phyloP scores from a whole-genome alignment of 2,329 filamentous ascomycete species.

The Colletotrichum nymphaeae region DNA sequence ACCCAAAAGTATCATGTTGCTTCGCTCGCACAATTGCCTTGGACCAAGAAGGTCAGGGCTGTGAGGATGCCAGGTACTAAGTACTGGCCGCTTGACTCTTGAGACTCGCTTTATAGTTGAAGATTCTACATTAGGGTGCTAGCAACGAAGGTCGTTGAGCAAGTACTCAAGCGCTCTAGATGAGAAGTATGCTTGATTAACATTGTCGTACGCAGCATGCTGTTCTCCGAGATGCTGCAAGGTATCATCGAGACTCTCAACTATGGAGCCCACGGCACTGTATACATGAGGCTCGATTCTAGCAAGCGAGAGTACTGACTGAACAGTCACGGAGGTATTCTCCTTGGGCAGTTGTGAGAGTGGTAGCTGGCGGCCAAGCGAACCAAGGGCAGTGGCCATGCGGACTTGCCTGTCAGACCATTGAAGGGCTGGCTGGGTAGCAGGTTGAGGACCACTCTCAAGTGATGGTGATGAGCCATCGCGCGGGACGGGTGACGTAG shows the following conservation, averaged over 20 bases:
- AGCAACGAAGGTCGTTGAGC: neutral
- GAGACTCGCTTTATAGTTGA: too few species aligned
- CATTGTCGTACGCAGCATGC: neutral
- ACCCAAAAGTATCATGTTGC: too few species aligned
- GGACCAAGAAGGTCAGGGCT: too few species aligned
- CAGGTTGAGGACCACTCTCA: too few species aligned
- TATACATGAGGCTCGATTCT: neutral
- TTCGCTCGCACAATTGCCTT: too few species aligned
- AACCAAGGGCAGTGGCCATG: neutral
- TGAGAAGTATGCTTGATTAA: neutral
- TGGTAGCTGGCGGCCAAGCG: neutral
- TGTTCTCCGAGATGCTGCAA: neutral
- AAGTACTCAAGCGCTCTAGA: neutral
- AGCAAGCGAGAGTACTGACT: neutral
- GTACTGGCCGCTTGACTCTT: too few species aligned
- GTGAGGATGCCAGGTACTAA: too few species aligned
- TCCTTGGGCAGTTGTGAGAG: neutral
- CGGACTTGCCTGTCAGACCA: neutral
- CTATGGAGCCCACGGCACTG: neutral
- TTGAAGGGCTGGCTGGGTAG: too few species aligned
- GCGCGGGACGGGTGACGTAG: neutral
- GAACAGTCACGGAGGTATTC: neutral
- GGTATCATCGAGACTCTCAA: neutral
- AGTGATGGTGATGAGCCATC: too few species aligned
- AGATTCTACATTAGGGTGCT: neutral